Evolutionary conservation across 2,329 filamentous ascomycete species (phyloP), one percentile per base, ranked within the genome.

Genomic region (Paecilomyces sp.): DNA sequence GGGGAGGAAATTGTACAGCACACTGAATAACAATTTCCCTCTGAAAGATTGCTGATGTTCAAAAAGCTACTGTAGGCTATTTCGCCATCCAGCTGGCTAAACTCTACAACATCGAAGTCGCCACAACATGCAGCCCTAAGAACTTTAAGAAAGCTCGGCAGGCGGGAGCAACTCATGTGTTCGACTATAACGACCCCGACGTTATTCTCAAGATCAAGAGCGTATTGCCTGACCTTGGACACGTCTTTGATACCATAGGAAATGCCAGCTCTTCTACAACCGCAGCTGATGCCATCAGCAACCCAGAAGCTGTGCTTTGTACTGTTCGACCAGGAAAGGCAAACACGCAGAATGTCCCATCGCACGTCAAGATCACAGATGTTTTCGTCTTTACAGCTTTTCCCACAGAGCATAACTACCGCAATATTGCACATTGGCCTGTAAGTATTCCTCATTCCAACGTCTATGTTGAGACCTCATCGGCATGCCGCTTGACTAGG

Each of bases 211-310:
- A 71, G 18, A 76, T 80, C 62, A 66, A 63, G 13, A 58, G 66
- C 0, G 66, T 64, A 3, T 71, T 70, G 2, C 74, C 74, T 1
- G 62, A 65, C 0, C 64, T 80, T 2, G 58, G 65, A 9, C 73
- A 77, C 55, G 71, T 72, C 34, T 77, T 80, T 56, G 77, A 80
- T 57, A 77, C 74, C 0, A 77, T 80, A 55, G 79, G 79, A n/a
- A 71, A 70, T 53, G 52, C 64, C 3, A 66, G 64, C 0, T 77
- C 76, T 0, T 80, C 77, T 0, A 59, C 47, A 1, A 62, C 62
- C 2, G 68, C 70, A 1, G 78, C 74, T 1, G 61, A 67, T 28
- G 68, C 74, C 0, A 63, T 78, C 12, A 31, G 59, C 4, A 58
- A 63, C 7, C 58, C 58, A 2, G 66, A 68, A 0, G 74, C 75